These are phyloP conservation scores for Cenococcum geophilum DNA, from an alignment of 495 filamentous ascomycete genomes.

Conservation along the genomic window DNA sequence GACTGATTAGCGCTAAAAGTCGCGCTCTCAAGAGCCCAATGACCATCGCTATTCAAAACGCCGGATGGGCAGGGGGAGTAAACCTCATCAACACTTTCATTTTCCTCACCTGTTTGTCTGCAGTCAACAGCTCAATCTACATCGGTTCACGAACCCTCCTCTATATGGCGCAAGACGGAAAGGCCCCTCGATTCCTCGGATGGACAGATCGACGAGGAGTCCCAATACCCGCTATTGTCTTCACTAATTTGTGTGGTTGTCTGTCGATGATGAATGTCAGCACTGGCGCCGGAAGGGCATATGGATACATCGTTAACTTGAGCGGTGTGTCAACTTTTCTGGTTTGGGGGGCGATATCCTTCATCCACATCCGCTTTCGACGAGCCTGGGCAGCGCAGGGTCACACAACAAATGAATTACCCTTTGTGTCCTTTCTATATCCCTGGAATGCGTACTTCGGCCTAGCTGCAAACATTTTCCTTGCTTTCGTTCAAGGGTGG, in stretches of 20 bases:
- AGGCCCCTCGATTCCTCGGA: slow-evolving; percentile 33
- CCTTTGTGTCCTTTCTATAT: slow-evolving; percentile 54
- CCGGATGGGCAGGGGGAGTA: slow-evolving; percentile 25
- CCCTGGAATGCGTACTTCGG: slow-evolving; percentile 30
- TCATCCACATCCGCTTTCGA: slow-evolving; percentile 72
- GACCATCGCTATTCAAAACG: slow-evolving; percentile 33
- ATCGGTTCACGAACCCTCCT: slow-evolving; percentile 32
- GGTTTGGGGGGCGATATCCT: slow-evolving; percentile 62
- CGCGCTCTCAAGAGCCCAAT: slow-evolving; percentile 27
- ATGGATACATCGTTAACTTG: slow-evolving; percentile 60
- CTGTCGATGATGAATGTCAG: slow-evolving; percentile 26
- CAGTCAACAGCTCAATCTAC: slow-evolving; percentile 32
- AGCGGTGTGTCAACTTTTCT: slow-evolving; percentile 61
- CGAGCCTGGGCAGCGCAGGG: slow-evolving; percentile 57
- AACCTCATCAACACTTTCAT: slow-evolving; percentile 36
- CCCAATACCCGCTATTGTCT: slow-evolving; percentile 55
- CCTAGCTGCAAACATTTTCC: slow-evolving; percentile 26
- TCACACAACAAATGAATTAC: slow-evolving; percentile 60
- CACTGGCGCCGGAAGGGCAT: slow-evolving; percentile 31
- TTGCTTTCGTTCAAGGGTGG: slow-evolving; percentile 32
- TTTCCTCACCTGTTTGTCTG: slow-evolving; percentile 32
- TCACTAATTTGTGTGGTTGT: slow-evolving; percentile 51
- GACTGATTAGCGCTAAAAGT: slow-evolving; percentile 19
- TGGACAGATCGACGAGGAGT: slow-evolving; percentile 33
- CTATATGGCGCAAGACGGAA: slow-evolving; percentile 31